Evolutionary conservation across 2,329 filamentous ascomycete genomes (phyloP).

Genomic region (Aureobasidium sp.): DNA sequence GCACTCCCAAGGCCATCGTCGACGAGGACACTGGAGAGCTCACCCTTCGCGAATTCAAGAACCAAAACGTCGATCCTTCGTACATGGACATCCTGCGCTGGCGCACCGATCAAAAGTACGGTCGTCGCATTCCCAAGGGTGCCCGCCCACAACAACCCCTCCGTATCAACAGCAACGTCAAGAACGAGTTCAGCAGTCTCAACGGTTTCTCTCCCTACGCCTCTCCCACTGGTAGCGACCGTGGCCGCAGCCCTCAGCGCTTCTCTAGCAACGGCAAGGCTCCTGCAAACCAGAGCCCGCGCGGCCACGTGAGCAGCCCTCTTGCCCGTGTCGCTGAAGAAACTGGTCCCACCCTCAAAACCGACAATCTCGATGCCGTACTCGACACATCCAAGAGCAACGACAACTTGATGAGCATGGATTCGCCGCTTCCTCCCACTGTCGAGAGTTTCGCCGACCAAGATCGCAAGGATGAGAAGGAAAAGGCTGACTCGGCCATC

Average conservation of each 20-base stretch:
- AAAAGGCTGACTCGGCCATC: conserved; percentile 16
- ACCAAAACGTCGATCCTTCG: conserved; percentile 76
- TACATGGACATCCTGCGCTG: conserved; percentile 94
- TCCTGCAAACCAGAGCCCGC: conserved; percentile 55
- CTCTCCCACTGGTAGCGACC: conserved; percentile 53
- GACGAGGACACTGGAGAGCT: conserved; percentile 89
- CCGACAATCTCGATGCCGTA: conserved; percentile 1
- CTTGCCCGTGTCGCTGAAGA: conserved; percentile 70
- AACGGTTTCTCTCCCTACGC: conserved; percentile 52
- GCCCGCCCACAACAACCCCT: conserved; percentile 25
- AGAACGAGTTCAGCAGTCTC: conserved; percentile 36
- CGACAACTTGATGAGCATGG: conserved; percentile 9
- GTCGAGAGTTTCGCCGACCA: conserved; percentile 8
- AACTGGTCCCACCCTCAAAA: conserved; percentile 18
- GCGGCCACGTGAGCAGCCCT: conserved; percentile 60
- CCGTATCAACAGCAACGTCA: conserved; percentile 45
- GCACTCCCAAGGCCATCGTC: conserved; percentile 81
- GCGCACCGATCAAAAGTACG: conserved; percentile 93
- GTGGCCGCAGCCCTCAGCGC: conserved; percentile 64
- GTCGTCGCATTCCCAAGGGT: conserved; percentile 46
- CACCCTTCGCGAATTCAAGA: conserved; percentile 86
- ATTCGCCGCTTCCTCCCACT: conserved; percentile 7
- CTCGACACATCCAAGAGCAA: not conserved
- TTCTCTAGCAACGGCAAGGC: conserved; percentile 49
- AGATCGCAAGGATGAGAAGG: not conserved